A percentile compares a stretch with the other conserved stretches of the same genome.
Conservation (phyloP, 257 asterid genomes). For the Buddleja alternifolia region DNA sequence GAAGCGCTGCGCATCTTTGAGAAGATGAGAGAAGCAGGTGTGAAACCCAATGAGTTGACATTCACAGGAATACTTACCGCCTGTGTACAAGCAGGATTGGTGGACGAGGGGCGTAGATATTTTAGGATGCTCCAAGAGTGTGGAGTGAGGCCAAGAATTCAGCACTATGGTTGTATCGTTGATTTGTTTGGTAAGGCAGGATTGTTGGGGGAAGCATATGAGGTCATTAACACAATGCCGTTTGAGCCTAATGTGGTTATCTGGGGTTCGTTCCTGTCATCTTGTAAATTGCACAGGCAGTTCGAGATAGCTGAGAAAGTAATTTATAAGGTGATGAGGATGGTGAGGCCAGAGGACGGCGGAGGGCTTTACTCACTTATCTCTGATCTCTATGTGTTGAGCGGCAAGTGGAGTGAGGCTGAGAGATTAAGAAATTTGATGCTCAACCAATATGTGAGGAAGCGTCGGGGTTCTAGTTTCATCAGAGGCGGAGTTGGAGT, state of each 20-base stretch:
- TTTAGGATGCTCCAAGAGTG: slow-evolving; percentile 50
- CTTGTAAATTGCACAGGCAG: slow-evolving; percentile 64
- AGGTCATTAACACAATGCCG: slow-evolving; percentile 52
- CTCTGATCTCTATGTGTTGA: slow-evolving; percentile 53
- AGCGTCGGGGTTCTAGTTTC: slow-evolving; percentile 61
- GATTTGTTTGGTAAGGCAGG: slow-evolving; percentile 74
- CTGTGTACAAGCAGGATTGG: slow-evolving; percentile 60
- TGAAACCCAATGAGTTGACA: slow-evolving; percentile 63
- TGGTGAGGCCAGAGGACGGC: slow-evolving; percentile 58
- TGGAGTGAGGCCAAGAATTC: slow-evolving; percentile 54
- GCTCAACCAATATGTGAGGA: slow-evolving; percentile 52
- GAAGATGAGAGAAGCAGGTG: slow-evolving; percentile 50
- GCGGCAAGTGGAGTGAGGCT: slow-evolving; percentile 56
- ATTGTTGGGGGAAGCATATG: slow-evolving; percentile 60
- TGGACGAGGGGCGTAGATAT: slow-evolving; percentile 64
- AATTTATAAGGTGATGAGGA: slow-evolving; percentile 48
- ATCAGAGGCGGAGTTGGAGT: slow-evolving; percentile 32
- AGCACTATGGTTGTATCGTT: slow-evolving; percentile 79
- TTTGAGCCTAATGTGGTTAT: slow-evolving; percentile 56
- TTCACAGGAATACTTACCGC: slow-evolving; percentile 73
- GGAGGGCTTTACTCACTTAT: slow-evolving; percentile 68
- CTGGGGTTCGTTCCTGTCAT: slow-evolving; percentile 71
- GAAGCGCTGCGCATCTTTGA: slow-evolving; percentile 54
- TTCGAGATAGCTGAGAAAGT: slow-evolving; percentile 63
- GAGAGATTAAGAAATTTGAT: slow-evolving; percentile 55